Evolutionary conservation across 2,329 filamentous ascomycete genomes (phyloP).

Genomic region (Claviceps cyperi): DNA sequence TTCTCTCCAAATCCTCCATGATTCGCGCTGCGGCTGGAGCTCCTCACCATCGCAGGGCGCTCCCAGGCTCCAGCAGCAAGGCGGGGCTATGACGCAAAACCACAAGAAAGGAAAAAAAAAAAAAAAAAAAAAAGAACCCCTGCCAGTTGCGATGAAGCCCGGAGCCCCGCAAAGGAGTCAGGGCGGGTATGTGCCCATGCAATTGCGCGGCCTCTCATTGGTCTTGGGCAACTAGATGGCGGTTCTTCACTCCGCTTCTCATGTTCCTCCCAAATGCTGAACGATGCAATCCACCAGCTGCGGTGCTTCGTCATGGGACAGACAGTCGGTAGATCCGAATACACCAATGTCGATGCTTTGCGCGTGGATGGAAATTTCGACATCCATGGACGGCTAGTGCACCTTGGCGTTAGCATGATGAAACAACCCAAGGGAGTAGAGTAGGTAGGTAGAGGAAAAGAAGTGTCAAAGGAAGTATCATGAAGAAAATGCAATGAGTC

Average conservation of each 20-base stretch:
- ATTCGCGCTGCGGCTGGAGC: background rate
- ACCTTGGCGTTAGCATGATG: background rate
- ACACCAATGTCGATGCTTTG: slow-evolving; percentile 24
- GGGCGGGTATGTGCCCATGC: no score
- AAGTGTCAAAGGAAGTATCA: background rate
- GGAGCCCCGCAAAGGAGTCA: no score
- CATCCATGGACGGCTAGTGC: slow-evolving; percentile 23
- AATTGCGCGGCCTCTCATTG: no score
- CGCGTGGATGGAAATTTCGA: slow-evolving; percentile 23
- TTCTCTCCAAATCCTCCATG: background rate
- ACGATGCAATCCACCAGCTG: slow-evolving; percentile 14
- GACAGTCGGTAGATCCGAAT: slow-evolving; percentile 20
- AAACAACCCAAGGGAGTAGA: background rate
- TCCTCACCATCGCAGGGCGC: background rate
- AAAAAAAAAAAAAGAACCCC: no score
- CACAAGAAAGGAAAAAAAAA: background rate
- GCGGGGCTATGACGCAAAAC: background rate
- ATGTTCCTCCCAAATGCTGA: slow-evolving; percentile 4
- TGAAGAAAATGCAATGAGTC: no score
- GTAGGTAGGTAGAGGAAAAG: slow-evolving; percentile 3
- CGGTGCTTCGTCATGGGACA: slow-evolving; percentile 14
- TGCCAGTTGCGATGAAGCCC: no score
- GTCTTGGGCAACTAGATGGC: background rate
- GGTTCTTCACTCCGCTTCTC: background rate
- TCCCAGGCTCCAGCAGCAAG: background rate